Base-by-base conservation (phyloP, 768 basidiomycete genomes). In the Tulasnella sp. region DNA sequence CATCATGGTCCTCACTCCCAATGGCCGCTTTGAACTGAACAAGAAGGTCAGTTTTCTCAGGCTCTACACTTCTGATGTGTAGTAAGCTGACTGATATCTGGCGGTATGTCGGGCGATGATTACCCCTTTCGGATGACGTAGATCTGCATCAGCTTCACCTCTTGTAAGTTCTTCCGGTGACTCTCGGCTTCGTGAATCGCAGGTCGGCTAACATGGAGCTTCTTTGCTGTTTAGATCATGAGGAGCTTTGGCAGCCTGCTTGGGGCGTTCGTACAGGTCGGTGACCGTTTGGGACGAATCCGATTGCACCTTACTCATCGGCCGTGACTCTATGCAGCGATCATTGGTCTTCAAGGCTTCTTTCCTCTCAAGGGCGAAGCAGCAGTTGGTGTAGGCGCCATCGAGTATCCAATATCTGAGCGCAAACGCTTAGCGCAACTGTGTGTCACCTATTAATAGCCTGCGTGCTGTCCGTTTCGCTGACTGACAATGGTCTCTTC, bases 241-340 rank as follows among this genome's bases (percentile, higher is more conserved):
- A 95, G 80, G 96, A 98, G 76, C 84, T 92, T 37, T 98, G 96
- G 96, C 95, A 98, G 80, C 96, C 96, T 41, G 94, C 94, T 32
- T 98, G 96, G 96, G 96, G 96, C 71, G 92, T 98, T 22, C 87
- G 96, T 75, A 98, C 95, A 71, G 95, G 91, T 91, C 72, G 74
- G 84, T 77, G 29, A 59, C 66, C 29, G 35, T 7, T 36, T 12
- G 40, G 41, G 7, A 3, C 11, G 1, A 37, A n/a, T 42, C 29
- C 2, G 12, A 67, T 72, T 42, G 16, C 67, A 29, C 14, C 52
- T 26, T 11, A 12, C 52, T 59, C 26, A 59, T 11, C 22, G 29
- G 52, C 17, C 35, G 14, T 2, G 35, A 39, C 42, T 19, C 22
- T 32, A 7, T 36, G 41, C 74, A 92, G 92, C 93, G 40, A 94